Conservation (phyloP, 805 yeast genomes). For the Naumovozyma dairenensis region DNA sequence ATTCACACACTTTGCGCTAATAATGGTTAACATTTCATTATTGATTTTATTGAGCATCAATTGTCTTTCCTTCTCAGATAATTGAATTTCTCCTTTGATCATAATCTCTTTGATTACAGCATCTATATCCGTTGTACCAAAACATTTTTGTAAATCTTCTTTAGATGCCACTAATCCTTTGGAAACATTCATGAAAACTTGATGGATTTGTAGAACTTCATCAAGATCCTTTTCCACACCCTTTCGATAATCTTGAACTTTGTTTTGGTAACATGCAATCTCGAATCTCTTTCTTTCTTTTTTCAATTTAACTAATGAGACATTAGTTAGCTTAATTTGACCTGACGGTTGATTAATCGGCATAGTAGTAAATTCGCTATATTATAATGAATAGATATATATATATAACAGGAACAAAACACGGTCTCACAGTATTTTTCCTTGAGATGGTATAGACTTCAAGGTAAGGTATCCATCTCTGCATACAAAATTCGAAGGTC, state of each 20-base stretch:
- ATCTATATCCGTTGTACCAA: slow-evolving; percentile 69
- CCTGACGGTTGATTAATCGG: slow-evolving; percentile 78
- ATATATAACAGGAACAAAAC: too few relatives aligned
- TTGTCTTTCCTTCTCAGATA: slow-evolving; percentile 86
- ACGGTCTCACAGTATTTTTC: too few relatives aligned
- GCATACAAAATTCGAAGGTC: too few relatives aligned
- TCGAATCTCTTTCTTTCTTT: slow-evolving; percentile 89
- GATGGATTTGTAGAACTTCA: slow-evolving; percentile 94
- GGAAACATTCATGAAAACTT: slow-evolving; percentile 83
- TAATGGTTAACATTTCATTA: slow-evolving; percentile 72
- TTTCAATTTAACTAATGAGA: slow-evolving; percentile 81
- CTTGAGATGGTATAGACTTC: too few relatives aligned
- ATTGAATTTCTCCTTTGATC: slow-evolving; percentile 86
- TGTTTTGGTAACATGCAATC: slow-evolving; percentile 92
- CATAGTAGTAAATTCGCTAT: too few relatives aligned
- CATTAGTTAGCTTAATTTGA: slow-evolving; percentile 87
- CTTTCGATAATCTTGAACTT: slow-evolving; percentile 85
- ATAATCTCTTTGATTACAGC: slow-evolving; percentile 71
- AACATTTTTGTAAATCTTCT: slow-evolving; percentile 65
- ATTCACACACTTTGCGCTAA: slow-evolving; percentile 84
- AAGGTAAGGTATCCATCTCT: too few relatives aligned
- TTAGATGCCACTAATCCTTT: slow-evolving; percentile 89
- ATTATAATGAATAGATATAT: too few relatives aligned
- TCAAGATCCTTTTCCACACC: slow-evolving; percentile 75
- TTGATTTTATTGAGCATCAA: slow-evolving; percentile 62